Evolutionary conservation across 306 rosid genomes (phyloP).

Genomic region (Boehmeria nivea): DNA sequence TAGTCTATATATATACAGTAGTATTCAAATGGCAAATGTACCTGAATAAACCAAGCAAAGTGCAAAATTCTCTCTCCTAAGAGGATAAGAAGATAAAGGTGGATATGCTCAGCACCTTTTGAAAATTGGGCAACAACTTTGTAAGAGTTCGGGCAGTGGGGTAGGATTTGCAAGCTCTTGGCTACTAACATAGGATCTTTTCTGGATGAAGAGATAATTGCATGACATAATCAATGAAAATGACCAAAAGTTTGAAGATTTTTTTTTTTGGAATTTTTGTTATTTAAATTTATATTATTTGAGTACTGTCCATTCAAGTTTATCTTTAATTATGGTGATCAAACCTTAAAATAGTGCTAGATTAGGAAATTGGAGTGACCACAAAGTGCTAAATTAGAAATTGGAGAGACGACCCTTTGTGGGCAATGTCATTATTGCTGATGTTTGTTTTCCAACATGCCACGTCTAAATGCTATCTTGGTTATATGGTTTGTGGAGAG

Average conservation of each 20-base stretch:
- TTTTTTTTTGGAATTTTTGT: background rate
- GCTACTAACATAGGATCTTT: slow-evolving; percentile 14
- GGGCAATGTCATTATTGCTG: background rate
- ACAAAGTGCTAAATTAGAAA: background rate
- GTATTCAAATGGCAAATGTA: background rate
- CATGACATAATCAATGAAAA: slow-evolving; percentile 28
- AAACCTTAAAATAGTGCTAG: background rate
- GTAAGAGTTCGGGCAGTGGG: background rate
- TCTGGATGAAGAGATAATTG: slow-evolving; percentile 7
- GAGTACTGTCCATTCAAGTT: background rate
- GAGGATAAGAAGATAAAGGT: slow-evolving; percentile 39
- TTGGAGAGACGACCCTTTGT: background rate
- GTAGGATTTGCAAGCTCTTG: slow-evolving; percentile 2
- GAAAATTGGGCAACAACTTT: slow-evolving; percentile 1
- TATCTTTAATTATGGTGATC: slow-evolving; percentile 11
- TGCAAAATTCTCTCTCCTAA: slow-evolving; percentile 20
- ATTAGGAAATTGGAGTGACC: background rate
- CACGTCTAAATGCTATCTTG: background rate
- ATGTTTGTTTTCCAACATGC: background rate
- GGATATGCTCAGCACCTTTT: slow-evolving; percentile 29
- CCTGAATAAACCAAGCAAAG: slow-evolving; percentile 19
- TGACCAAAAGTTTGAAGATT: background rate
- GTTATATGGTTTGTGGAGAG: background rate
- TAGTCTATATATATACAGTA: background rate
- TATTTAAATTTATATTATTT: background rate